These are phyloP conservation scores for Tolypocladium capitatum DNA, from an alignment of 2,329 filamentous ascomycete genomes.

Conservation along the genomic window DNA sequence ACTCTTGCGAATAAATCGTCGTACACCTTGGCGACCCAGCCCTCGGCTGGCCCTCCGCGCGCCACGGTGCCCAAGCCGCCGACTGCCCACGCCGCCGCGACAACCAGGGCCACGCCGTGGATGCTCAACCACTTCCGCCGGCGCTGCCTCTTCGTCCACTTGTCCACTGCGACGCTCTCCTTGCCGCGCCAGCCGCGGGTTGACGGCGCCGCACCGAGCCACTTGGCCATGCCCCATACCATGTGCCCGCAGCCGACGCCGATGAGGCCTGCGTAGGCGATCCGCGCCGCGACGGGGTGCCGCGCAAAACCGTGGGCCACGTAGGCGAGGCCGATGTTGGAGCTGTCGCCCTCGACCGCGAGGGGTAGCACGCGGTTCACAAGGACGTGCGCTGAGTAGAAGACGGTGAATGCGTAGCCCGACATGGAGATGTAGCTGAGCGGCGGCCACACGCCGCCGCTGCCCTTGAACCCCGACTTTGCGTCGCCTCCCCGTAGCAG, in stretches of 20 bases:
- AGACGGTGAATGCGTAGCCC: constrained; percentile 55
- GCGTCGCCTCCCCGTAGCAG: constrained; percentile 16
- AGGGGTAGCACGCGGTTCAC: constrained; percentile 67
- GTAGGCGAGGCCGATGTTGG: constrained; percentile 73
- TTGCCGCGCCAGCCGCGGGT: constrained; percentile 32
- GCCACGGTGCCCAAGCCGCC: constrained; percentile 71
- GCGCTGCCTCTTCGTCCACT: constrained; percentile 36
- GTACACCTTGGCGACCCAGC: constrained; percentile 72
- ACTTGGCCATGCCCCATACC: constrained; percentile 75
- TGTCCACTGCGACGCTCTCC: constrained; percentile 31
- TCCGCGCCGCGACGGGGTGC: constrained; percentile 51
- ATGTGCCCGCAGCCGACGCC: constrained; percentile 60
- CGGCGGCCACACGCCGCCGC: constrained; percentile 44
- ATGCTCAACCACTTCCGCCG: constrained; percentile 59
- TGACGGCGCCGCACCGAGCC: constrained; percentile 53
- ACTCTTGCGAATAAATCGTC: constrained; percentile 45
- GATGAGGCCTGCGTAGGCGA: constrained; percentile 57
- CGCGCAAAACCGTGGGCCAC: constrained; percentile 74
- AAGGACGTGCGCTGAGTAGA: constrained; percentile 58
- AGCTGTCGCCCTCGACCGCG: constrained; percentile 66
- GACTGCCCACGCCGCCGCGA: constrained; percentile 62
- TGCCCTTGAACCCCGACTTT: constrained; percentile 18
- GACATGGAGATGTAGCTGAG: constrained; percentile 57
- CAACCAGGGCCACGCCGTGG: constrained; percentile 46
- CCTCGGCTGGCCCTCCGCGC: constrained; percentile 51